These are phyloP conservation scores for Fusarium buharicum DNA, from an alignment of 2,329 filamentous ascomycete species.

Conservation along the genomic window DNA sequence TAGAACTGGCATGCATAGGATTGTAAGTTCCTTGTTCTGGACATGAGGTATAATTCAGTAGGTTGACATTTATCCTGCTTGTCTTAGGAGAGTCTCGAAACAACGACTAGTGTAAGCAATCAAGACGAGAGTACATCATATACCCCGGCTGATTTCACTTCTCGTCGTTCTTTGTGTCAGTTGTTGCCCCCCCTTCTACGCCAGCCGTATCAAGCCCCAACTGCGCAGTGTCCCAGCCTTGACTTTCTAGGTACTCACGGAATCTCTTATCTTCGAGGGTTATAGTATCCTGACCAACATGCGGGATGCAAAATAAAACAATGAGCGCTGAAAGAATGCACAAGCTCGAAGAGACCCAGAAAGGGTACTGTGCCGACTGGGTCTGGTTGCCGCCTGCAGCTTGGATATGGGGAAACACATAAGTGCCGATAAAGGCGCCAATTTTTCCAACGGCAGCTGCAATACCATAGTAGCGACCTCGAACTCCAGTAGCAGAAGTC, in stretches of 20 bases:
- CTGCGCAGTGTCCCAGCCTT: constrained; percentile 79
- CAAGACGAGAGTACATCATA: too few species aligned
- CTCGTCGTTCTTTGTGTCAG: constrained; percentile 19
- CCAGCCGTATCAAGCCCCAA: constrained; percentile 55
- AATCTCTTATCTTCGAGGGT: constrained; percentile 80
- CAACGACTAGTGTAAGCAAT: too few species aligned
- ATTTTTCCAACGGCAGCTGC: constrained; percentile 80
- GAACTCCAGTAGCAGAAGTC: constrained; percentile 87
- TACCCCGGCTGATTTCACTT: constrained; percentile 1
- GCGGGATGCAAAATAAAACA: constrained; percentile 72
- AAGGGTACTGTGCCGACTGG: constrained; percentile 81
- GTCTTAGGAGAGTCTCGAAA: too few species aligned
- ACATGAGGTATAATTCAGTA: too few species aligned
- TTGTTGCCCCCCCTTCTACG: constrained; percentile 29
- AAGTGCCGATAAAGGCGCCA: constrained; percentile 86
- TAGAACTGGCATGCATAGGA: too few species aligned
- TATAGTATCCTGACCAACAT: constrained; percentile 88
- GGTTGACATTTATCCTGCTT: too few species aligned
- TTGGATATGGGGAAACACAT: constrained; percentile 80
- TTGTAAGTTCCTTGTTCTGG: too few species aligned
- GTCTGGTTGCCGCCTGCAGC: constrained; percentile 65
- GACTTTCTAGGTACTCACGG: constrained; percentile 73
- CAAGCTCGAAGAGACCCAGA: constrained; percentile 82
- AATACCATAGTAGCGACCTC: constrained; percentile 77
- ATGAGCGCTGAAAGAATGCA: constrained; percentile 76